Percentiles rank a stretch among this genome's conserved stretches.
phyloP scores from a whole-genome alignment of 2,329 filamentous ascomycete species.

The Metarhizium brunneum region DNA sequence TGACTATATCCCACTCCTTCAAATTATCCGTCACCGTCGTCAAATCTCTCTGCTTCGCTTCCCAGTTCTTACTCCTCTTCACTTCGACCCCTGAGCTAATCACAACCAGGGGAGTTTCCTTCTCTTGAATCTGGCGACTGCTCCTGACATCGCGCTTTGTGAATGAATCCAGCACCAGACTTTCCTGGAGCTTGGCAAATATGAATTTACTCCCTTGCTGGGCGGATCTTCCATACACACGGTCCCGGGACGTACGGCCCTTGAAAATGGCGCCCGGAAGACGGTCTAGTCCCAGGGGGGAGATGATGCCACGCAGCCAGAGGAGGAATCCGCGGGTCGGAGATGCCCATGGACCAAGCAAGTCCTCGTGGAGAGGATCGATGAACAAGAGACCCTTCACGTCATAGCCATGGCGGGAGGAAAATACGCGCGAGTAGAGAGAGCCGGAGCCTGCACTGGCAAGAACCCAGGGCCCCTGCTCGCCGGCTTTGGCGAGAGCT shows the following conservation, averaged over 20 bases:
- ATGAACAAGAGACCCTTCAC: slow-evolving; percentile 76
- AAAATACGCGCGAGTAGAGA: slow-evolving; percentile 86
- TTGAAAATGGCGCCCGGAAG: slow-evolving; percentile 73
- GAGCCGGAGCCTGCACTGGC: slow-evolving; percentile 80
- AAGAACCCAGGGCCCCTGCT: slow-evolving; percentile 82
- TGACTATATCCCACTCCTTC: slow-evolving; percentile 76
- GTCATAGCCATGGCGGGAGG: slow-evolving; percentile 66
- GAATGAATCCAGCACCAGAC: slow-evolving; percentile 74
- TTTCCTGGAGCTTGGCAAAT: slow-evolving; percentile 89
- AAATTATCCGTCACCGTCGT: slow-evolving; percentile 72
- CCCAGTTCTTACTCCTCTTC: slow-evolving; percentile 62
- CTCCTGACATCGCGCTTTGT: slow-evolving; percentile 74
- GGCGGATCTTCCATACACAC: slow-evolving; percentile 71
- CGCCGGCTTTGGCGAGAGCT: slow-evolving; percentile 68
- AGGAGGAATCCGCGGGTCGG: slow-evolving; percentile 70
- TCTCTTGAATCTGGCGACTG: slow-evolving; percentile 69
- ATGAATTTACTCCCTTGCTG: slow-evolving; percentile 76
- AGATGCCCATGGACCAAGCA: slow-evolving; percentile 58
- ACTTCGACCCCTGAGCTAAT: slow-evolving; percentile 73
- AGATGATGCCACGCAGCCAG: slow-evolving; percentile 79
- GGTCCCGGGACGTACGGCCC: slow-evolving; percentile 71
- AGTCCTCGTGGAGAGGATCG: slow-evolving; percentile 82
- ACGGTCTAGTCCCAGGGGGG: slow-evolving; percentile 76
- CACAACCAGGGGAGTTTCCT: slow-evolving; percentile 66
- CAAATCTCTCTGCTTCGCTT: slow-evolving; percentile 74